Evolutionary conservation across 345 rosid genomes (phyloP).

Genomic region (Syzygium jambos): DNA sequence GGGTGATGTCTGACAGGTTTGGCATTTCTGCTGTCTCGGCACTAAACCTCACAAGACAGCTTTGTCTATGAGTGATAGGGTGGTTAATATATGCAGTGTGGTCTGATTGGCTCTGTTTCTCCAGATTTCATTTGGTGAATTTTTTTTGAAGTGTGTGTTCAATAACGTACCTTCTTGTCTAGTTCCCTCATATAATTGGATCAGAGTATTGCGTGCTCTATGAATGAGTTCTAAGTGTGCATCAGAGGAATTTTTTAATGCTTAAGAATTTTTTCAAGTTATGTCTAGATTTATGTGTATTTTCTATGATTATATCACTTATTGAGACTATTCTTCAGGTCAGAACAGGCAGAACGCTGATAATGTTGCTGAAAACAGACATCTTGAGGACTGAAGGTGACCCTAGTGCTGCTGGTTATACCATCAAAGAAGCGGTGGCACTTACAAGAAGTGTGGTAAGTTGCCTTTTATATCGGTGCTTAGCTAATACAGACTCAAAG

Average conservation of each 20-base stretch:
- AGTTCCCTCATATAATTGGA: not conserved
- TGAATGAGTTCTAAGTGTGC: not conserved
- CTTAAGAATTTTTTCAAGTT: not conserved
- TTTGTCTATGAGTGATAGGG: too few relatives aligned
- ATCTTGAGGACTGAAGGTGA: slow-evolving; percentile 82
- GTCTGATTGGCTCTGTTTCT: not conserved
- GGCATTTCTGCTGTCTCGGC: not conserved
- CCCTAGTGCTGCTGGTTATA: slow-evolving; percentile 84
- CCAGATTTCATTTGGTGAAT: not conserved
- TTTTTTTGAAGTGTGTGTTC: not conserved
- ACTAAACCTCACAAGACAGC: too few relatives aligned
- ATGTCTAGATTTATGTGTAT: not conserved
- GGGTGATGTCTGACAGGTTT: not conserved
- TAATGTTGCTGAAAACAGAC: slow-evolving; percentile 59
- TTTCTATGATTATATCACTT: not conserved
- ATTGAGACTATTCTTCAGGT: not conserved
- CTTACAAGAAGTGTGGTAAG: slow-evolving; percentile 81
- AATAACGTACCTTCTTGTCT: not conserved
- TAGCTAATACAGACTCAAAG: not conserved
- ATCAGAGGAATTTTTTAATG: not conserved
- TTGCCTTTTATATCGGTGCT: slow-evolving; percentile 3
- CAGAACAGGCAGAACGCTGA: not conserved
- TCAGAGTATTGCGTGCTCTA: not conserved
- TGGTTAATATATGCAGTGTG: not conserved
- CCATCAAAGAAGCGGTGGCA: slow-evolving; percentile 75